Conservation (phyloP, 2,329 filamentous ascomycete species). For the Calycina marina region DNA sequence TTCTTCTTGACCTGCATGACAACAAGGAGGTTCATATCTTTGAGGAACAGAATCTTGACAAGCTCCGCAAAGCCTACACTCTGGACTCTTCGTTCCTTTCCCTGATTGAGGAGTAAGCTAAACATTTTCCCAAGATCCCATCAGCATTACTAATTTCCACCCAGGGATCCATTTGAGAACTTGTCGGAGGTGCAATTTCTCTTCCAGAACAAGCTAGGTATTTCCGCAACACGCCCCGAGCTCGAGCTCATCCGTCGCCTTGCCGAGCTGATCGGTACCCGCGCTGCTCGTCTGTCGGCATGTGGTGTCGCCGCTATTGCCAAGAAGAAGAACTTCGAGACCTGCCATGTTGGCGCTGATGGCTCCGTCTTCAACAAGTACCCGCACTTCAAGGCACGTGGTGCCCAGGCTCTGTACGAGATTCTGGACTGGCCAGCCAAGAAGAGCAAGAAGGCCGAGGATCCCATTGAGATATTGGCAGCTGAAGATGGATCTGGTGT, state of each 20-base stretch:
- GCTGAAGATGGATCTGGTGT: slow-evolving; percentile 96
- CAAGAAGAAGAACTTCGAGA: slow-evolving; percentile 83
- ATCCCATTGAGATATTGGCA: slow-evolving; percentile 74
- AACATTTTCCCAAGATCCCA: slow-evolving; percentile 9
- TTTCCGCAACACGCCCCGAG: slow-evolving; percentile 60
- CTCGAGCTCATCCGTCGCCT: slow-evolving; percentile 79
- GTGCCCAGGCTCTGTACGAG: slow-evolving; percentile 78
- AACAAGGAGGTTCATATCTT: slow-evolving; percentile 65
- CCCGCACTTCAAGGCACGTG: slow-evolving; percentile 90
- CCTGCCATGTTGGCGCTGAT: slow-evolving; percentile 90
- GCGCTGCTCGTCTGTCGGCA: slow-evolving; percentile 80
- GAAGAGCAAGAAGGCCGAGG: slow-evolving; percentile 53
- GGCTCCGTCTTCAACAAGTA: slow-evolving; percentile 99
- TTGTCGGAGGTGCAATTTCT: slow-evolving; percentile 75
- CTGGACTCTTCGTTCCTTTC: slow-evolving; percentile 91
- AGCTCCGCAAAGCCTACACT: slow-evolving; percentile 73
- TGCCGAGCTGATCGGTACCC: slow-evolving; percentile 87
- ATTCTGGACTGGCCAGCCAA: slow-evolving; percentile 87
- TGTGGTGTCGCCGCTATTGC: slow-evolving; percentile 94
- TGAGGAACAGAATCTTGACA: slow-evolving; percentile 63
- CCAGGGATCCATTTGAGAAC: slow-evolving; percentile 85
- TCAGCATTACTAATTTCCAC: slow-evolving; percentile 10
- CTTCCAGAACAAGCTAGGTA: slow-evolving; percentile 60
- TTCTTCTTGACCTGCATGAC: slow-evolving; percentile 74
- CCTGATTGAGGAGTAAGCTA: slow-evolving; percentile 65